These are phyloP conservation scores for Sporothrix dimorphospora DNA, from an alignment of 2,329 filamentous ascomycete species.

Conservation along the genomic window DNA sequence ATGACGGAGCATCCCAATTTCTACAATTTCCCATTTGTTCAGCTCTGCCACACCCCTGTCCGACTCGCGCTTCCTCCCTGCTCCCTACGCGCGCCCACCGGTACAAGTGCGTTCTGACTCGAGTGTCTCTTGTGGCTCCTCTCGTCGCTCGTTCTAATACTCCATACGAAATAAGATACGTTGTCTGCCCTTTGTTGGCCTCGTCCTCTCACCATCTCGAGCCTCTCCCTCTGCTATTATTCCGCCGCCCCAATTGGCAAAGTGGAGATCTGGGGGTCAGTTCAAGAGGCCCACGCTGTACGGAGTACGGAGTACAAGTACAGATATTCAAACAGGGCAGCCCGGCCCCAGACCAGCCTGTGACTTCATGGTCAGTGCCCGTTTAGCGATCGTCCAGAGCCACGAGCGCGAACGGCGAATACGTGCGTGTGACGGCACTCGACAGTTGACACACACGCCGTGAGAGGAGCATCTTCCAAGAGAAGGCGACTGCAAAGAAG, in stretches of 20 bases:
- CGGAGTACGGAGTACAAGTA: no score
- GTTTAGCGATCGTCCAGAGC: neutral
- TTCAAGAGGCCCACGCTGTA: constrained; percentile 22
- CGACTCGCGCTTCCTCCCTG: constrained; percentile 1
- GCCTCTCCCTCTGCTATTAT: neutral
- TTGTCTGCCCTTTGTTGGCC: neutral
- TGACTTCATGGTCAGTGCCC: neutral
- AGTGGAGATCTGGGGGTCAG: constrained; percentile 26
- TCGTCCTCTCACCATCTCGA: neutral
- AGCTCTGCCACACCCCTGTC: constrained; percentile 1
- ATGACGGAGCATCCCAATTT: constrained; percentile 21
- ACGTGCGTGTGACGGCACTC: neutral
- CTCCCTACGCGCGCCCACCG: neutral
- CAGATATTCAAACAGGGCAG: constrained; percentile 12
- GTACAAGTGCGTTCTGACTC: neutral
- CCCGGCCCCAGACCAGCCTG: neutral
- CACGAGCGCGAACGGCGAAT: neutral
- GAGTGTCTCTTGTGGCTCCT: neutral
- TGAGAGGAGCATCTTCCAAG: neutral
- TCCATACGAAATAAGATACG: neutral
- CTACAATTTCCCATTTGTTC: neutral
- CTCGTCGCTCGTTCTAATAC: neutral
- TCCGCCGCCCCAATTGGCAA: constrained; percentile 1
- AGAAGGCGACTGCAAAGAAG: neutral
- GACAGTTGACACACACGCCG: neutral